Percentiles rank a stretch among this genome's conserved stretches.
Evolutionary conservation across 768 basidiomycete species (phyloP).

Genomic region (Suillus sp.): DNA sequence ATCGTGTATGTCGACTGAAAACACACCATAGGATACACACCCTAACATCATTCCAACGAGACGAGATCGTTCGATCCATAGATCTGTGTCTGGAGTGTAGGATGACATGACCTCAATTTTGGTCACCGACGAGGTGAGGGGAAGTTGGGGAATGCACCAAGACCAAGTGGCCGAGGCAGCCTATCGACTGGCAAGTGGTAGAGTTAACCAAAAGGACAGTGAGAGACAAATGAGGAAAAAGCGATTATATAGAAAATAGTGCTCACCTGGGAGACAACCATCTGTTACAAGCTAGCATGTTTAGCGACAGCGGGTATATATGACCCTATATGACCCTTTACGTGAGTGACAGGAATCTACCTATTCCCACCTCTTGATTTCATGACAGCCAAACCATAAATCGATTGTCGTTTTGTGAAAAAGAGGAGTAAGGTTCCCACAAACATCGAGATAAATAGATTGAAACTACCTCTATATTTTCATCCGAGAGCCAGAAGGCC

Average conservation of each 20-base stretch:
- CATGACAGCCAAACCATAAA: neutral
- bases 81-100: slow-evolving; percentile 18
- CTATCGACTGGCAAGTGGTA: neutral
- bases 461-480: neutral
- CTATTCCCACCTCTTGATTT: neutral
- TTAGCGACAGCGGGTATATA: too few relatives aligned
- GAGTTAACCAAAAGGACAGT: neutral
- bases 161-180: neutral
- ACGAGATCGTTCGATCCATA: slow-evolving; percentile 32
- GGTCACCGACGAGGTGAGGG: neutral
- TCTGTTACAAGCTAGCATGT: neutral
- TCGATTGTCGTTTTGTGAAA: neutral
- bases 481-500: neutral
- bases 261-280: neutral
- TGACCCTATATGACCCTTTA: neutral
- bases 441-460: neutral
- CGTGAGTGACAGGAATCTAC: slow-evolving; percentile 1
- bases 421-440: neutral
- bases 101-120: slow-evolving; percentile 20
- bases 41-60: slow-evolving; percentile 25
- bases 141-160: neutral
- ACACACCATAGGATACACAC: slow-evolving; percentile 26
- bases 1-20: neutral
- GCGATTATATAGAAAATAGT: neutral
- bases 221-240: neutral